Conservation (phyloP, 345 rosid species). For the Ceriops decandra region DNA sequence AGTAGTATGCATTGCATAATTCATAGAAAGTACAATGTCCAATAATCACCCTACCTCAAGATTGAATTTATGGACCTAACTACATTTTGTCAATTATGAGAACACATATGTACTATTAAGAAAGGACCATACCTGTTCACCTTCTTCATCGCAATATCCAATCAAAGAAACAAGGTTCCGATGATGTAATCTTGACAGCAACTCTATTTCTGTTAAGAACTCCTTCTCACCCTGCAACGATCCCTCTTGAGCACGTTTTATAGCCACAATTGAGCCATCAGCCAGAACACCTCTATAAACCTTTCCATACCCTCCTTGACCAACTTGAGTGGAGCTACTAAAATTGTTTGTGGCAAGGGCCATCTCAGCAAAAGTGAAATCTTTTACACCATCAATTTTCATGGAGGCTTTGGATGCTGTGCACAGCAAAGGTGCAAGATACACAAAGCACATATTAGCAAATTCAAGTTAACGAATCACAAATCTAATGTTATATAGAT, state of each 20-base stretch:
- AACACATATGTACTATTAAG: neutral
- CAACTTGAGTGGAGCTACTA: slow-evolving; percentile 57
- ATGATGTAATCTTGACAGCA: slow-evolving; percentile 88
- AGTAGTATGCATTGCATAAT: too few relatives aligned
- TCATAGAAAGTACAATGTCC: too few relatives aligned
- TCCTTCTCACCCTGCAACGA: slow-evolving; percentile 91
- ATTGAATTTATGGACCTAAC: neutral
- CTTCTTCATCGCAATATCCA: slow-evolving; percentile 91
- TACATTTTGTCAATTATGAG: neutral
- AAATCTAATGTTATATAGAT: too few relatives aligned
- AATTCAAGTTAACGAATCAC: too few relatives aligned
- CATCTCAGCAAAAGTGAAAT: slow-evolving; percentile 64
- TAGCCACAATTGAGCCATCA: slow-evolving; percentile 74
- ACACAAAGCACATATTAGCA: neutral
- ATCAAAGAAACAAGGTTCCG: slow-evolving; percentile 85
- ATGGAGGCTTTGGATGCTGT: slow-evolving; percentile 56
- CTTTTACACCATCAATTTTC: slow-evolving; percentile 74
- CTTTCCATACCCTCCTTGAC: slow-evolving; percentile 97
- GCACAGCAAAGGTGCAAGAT: slow-evolving; percentile 16
- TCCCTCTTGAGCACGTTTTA: slow-evolving; percentile 86
- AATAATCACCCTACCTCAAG: neutral
- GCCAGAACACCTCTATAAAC: slow-evolving; percentile 76
- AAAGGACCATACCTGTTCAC: slow-evolving; percentile 65
- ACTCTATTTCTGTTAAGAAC: slow-evolving; percentile 86
- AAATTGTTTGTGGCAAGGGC: slow-evolving; percentile 68